Base-by-base conservation (phyloP, 345 rosid species). In the Salix purpurea region DNA sequence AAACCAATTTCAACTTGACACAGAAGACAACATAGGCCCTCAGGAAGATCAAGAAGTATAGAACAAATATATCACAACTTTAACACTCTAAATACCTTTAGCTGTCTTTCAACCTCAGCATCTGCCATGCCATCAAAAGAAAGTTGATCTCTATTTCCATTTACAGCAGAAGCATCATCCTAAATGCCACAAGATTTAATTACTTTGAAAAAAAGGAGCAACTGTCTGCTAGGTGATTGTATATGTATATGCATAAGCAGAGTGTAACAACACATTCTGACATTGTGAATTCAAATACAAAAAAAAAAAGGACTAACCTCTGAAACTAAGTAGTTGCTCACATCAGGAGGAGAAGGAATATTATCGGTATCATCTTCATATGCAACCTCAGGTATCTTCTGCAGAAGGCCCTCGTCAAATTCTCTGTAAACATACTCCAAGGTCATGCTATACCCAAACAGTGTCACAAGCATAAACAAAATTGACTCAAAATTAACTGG, bases 291-390 rank as follows among this genome's bases (percentile, higher is more conserved):
- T 58, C 62, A 58, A 58, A 58, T n/a, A 68, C 64, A 60, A 52
- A 36, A 42, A 74, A 70, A 10, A 70, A 10, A 74, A 70, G 52
- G 21, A 87, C 97, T 85, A 79, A 96, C 99, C 99, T 94, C 98
- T 16, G 95, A 78, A 74, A 86, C 93, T 83, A 94, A 85, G 86
- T 89, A 94, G 83, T 86, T 90, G 92, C 99, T 90, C 87, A 96
- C 98, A 82, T 96, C 98, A 61, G 98, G 98, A 69, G 98, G 88
- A 77, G 89, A 89, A 83, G 93, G 98, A 78, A 91, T 86, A 66
- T 86, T 87, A 72, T 74, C 77, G 12, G 79, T 76, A 88, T 96
- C 94, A 84, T 91, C 92, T 86, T 96, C 98, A 83, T 91, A 96
- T 21, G 89, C 88, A 82, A 94, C 83, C 83, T 88, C 97, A 28